Evolutionary conservation across 73 alveolate genomes (phyloP).

Genomic region (Blepharisma stoltei): DNA sequence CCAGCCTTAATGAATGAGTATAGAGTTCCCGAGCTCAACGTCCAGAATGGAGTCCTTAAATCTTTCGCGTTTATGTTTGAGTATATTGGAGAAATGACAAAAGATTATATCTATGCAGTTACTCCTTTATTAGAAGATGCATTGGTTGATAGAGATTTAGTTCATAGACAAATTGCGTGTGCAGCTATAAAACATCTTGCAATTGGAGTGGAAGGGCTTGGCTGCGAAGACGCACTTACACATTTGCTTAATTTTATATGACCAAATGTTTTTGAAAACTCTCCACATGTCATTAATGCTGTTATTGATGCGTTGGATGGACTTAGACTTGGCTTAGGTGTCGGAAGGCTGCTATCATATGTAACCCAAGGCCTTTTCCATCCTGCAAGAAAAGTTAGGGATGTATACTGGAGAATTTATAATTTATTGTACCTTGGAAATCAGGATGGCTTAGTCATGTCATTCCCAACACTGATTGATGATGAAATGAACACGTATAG

Average conservation of each 20-base stretch:
- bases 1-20: conserved; percentile 99
- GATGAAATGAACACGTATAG: conserved; percentile 34
- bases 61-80: conserved; percentile 98
- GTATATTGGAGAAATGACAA: conserved; percentile 99
- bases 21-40: conserved; percentile 99
- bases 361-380: conserved; percentile 96
- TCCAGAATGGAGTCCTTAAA: conserved; percentile 99
- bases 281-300: conserved; percentile 99
- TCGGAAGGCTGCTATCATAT: conserved; percentile 88
- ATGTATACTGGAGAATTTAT: conserved; percentile 98
- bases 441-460: conserved; percentile 50
- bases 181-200: conserved; percentile 99
- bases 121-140: conserved; percentile 99
- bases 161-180: conserved; percentile 99
- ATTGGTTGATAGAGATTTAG: conserved; percentile 98
- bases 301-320: conserved; percentile 99
- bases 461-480: conserved; percentile 48
- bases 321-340: conserved; percentile 96
- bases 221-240: conserved; percentile 97
- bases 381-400: conserved; percentile 99
- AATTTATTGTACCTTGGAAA: conserved; percentile 96
- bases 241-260: conserved; percentile 98
- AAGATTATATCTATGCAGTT: conserved; percentile 98
- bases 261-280: conserved; percentile 99
- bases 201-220: conserved; percentile 91